Evolutionary conservation across 139 green algal species (phyloP).

Genomic region (Picochlorum sp.): DNA sequence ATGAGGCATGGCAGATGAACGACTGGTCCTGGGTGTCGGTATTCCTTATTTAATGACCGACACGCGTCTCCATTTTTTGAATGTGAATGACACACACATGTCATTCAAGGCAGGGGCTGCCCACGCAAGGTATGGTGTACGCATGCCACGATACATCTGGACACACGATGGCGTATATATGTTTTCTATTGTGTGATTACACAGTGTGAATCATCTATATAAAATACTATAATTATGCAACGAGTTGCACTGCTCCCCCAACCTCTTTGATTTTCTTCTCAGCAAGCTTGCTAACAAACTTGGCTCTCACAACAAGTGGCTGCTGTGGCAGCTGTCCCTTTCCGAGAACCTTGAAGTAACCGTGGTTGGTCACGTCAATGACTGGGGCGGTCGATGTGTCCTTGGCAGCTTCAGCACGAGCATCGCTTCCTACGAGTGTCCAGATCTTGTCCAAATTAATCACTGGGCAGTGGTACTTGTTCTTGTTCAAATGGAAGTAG

Average conservation of each 20-base stretch:
- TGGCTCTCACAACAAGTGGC: slow-evolving; percentile 93
- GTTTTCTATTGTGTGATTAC: not conserved
- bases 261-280: slow-evolving; percentile 98
- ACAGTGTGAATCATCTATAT: slow-evolving; percentile 2
- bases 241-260: slow-evolving; percentile 68
- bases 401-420: slow-evolving; percentile 59
- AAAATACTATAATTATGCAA: slow-evolving; percentile 23
- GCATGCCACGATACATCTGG: too few species aligned
- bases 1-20: too few species aligned
- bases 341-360: slow-evolving; percentile 89
- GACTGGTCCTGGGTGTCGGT: too few species aligned
- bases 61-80: too few species aligned
- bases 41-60: too few species aligned
- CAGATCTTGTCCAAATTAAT: slow-evolving; percentile 99
- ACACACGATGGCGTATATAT: too few species aligned
- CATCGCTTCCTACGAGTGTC: slow-evolving; percentile 75
- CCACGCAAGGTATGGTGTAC: too few species aligned
- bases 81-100: too few species aligned
- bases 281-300: slow-evolving; percentile 95
- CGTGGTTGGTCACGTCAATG: slow-evolving; percentile 96
- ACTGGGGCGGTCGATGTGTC: slow-evolving; percentile 69
- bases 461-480: slow-evolving; percentile 92
- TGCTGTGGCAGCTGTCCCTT: slow-evolving; percentile 92
- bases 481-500: slow-evolving; percentile 93
- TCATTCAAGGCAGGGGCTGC: too few species aligned